Evolutionary conservation across 768 basidiomycete species (phyloP).

Genomic region (Crepidotus variabilis): DNA sequence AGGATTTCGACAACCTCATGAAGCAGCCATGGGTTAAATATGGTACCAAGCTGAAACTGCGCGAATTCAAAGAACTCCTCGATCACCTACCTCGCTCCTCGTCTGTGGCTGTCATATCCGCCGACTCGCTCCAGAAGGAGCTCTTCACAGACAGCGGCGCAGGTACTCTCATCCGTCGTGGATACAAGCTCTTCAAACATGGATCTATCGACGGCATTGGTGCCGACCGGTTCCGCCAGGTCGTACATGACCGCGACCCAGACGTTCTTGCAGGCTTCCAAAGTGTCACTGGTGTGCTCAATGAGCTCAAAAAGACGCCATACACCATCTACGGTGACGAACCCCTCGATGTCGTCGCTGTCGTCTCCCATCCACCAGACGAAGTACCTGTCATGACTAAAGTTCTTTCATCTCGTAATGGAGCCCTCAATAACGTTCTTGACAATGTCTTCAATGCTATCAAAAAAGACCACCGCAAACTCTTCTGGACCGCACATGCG

Average conservation of each 20-base stretch:
- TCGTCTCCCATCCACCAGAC: constrained; percentile 88
- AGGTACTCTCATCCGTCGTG: constrained; percentile 95
- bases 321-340: constrained; percentile 99
- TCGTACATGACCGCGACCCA: constrained; percentile 93
- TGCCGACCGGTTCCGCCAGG: constrained; percentile 90
- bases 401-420: constrained; percentile 82
- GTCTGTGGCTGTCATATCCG: constrained; percentile 96
- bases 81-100: constrained; percentile 98
- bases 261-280: constrained; percentile 80
- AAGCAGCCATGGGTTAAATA: constrained; percentile 99
- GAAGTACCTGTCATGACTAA: constrained; percentile 91
- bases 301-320: constrained; percentile 73
- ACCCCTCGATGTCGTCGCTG: constrained; percentile 90
- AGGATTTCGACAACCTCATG: constrained; percentile 97
- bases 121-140: constrained; percentile 91
- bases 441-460: constrained; percentile 98
- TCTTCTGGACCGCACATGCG: constrained; percentile 97
- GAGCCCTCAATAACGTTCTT: constrained; percentile 89
- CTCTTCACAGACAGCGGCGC: constrained; percentile 98
- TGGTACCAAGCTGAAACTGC: constrained; percentile 97
- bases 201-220: constrained; percentile 77
- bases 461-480: constrained; percentile 86
- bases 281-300: constrained; percentile 86
- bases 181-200: constrained; percentile 97
- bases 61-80: constrained; percentile 98